These are phyloP conservation scores for Entonaema liquescens DNA, from an alignment of 495 filamentous ascomycete genomes.

Conservation along the genomic window DNA sequence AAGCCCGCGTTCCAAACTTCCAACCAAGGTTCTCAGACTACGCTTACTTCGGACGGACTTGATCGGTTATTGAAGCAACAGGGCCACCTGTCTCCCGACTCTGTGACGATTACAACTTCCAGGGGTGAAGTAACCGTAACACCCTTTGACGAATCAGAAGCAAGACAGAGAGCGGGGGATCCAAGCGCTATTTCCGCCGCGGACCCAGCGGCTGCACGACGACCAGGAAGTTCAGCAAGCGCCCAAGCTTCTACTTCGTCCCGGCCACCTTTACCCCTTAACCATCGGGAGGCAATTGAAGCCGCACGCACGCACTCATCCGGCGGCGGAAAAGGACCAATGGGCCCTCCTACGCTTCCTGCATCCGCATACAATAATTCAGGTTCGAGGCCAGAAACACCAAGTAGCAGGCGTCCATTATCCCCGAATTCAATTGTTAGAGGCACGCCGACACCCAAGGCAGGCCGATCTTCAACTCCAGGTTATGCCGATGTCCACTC, in stretches of 20 bases:
- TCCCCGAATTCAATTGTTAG: slow-evolving; percentile 48
- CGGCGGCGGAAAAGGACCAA: slow-evolving; percentile 60
- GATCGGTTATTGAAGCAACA: slow-evolving; percentile 67
- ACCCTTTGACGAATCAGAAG: slow-evolving; percentile 39
- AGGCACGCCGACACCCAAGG: slow-evolving; percentile 54
- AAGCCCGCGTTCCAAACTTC: slow-evolving; percentile 54
- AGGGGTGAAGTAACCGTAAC: slow-evolving; percentile 34
- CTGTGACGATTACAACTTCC: slow-evolving; percentile 31
- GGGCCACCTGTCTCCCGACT: slow-evolving; percentile 10
- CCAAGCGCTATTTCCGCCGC: slow-evolving; percentile 25
- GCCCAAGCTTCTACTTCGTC: slow-evolving; percentile 48
- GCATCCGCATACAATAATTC: slow-evolving; percentile 75
- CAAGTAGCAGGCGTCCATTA: slow-evolving; percentile 55
- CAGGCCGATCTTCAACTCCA: slow-evolving; percentile 43
- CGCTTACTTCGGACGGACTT: slow-evolving; percentile 75
- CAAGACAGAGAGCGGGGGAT: slow-evolving; percentile 47
- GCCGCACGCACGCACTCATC: slow-evolving; percentile 69
- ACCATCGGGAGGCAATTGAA: slow-evolving; percentile 85
- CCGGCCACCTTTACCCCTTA: slow-evolving; percentile 77
- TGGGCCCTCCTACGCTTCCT: slow-evolving; percentile 87
- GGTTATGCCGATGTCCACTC: slow-evolving; percentile 54
- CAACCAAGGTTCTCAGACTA: slow-evolving; percentile 78
- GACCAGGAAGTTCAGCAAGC: slow-evolving; percentile 78
- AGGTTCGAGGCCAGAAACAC: slow-evolving; percentile 74
- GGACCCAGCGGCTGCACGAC: slow-evolving; percentile 45